Evolutionary conservation across 495 filamentous ascomycete species (phyloP).

Genomic region (Astrocystis sublimbata): DNA sequence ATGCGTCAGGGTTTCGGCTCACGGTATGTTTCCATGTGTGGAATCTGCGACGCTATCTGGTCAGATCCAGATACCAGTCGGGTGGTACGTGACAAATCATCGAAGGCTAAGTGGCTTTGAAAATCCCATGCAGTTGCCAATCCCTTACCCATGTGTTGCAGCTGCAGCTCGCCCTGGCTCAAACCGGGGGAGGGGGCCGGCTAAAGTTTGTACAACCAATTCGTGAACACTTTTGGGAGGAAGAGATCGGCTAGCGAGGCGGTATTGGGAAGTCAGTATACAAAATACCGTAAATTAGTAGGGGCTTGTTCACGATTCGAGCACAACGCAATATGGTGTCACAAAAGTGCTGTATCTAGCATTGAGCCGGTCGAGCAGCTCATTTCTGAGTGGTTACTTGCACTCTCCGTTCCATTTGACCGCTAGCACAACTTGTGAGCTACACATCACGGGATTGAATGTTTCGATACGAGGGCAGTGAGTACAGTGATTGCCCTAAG

Average conservation of each 20-base stretch:
- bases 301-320: too few relatives aligned
- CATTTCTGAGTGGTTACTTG: too few relatives aligned
- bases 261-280: too few relatives aligned
- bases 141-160: background rate
- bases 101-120: background rate
- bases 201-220: background rate
- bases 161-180: background rate
- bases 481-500: too few relatives aligned
- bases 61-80: background rate
- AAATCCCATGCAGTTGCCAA: background rate
- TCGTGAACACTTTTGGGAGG: background rate
- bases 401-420: too few relatives aligned
- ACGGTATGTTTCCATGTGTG: background rate
- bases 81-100: conserved; percentile 2
- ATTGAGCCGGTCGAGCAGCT: too few relatives aligned
- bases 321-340: too few relatives aligned
- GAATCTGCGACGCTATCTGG: conserved; percentile 1
- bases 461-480: too few relatives aligned
- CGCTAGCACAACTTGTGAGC: too few relatives aligned
- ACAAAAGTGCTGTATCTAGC: too few relatives aligned
- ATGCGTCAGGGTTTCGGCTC: conserved; percentile 6
- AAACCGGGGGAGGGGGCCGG: background rate
- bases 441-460: too few relatives aligned
- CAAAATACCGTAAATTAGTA: too few relatives aligned
- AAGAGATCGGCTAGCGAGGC: background rate